phyloP scores from a whole-genome alignment of 176 grass and related monocot species.

The Phyllostachys edulis region DNA sequence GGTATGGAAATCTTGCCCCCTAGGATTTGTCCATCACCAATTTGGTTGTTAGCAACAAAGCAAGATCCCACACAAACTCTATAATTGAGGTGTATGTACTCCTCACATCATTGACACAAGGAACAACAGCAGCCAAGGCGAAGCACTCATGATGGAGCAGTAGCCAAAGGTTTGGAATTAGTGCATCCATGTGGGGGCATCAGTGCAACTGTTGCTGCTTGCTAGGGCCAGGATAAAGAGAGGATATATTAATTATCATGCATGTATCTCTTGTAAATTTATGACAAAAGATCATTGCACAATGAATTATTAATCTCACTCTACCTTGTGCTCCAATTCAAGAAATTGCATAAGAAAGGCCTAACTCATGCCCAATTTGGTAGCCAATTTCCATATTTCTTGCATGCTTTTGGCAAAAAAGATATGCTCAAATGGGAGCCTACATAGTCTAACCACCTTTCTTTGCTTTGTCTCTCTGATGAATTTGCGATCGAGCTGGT shows the following conservation, averaged over 20 bases:
- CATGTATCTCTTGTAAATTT: background rate
- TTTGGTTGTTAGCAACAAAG: slow-evolving; percentile 43
- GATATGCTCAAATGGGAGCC: background rate
- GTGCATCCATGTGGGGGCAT: slow-evolving; percentile 26
- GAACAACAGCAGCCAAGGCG: background rate
- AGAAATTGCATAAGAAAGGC: background rate
- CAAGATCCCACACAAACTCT: background rate
- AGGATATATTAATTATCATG: background rate
- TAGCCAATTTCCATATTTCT: background rate
- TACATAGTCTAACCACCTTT: slow-evolving; percentile 26
- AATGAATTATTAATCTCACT: background rate
- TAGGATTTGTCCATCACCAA: slow-evolving; percentile 24
- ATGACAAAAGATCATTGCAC: slow-evolving; percentile 8
- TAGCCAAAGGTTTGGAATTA: slow-evolving; percentile 17
- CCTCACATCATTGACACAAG: slow-evolving; percentile 16
- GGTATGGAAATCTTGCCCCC: slow-evolving; percentile 27
- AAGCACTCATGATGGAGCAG: background rate
- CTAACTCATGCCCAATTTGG: background rate
- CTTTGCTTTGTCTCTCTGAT: slow-evolving; percentile 3
- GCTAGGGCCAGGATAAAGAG: background rate
- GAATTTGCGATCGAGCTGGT: slow-evolving; percentile 8
- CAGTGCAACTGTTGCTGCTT: background rate
- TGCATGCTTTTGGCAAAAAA: slow-evolving; percentile 12
- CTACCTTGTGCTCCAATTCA: background rate
- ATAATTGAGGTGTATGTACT: slow-evolving; percentile 12